These are phyloP conservation scores for Penicillium sp. DNA, from an alignment of 2,329 filamentous ascomycete species.

Conservation along the genomic window DNA sequence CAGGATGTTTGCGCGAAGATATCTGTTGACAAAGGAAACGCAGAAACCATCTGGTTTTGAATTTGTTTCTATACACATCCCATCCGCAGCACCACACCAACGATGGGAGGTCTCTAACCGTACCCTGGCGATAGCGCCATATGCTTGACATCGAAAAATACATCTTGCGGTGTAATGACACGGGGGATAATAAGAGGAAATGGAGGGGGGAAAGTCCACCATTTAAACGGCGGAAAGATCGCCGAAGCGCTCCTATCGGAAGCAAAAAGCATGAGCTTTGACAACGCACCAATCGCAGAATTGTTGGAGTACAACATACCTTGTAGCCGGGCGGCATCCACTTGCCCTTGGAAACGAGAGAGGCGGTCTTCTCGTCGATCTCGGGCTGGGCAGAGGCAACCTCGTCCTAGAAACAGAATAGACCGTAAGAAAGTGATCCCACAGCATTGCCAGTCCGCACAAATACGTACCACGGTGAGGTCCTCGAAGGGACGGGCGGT, in stretches of 20 bases:
- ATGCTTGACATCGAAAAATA: conserved; percentile 32
- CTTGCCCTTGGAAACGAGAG: conserved; percentile 96
- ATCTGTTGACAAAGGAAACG: conserved; percentile 9
- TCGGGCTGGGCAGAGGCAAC: conserved; percentile 91
- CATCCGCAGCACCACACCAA: conserved; percentile 35
- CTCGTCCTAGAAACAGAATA: conserved; percentile 69
- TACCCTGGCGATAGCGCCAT: conserved; percentile 22
- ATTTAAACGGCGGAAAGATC: conserved; percentile 91
- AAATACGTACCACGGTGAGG: conserved; percentile 81
- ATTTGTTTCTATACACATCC: conserved; percentile 45
- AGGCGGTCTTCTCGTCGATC: conserved; percentile 93
- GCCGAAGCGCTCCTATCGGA: conserved; percentile 90
- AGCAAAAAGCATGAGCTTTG: conserved; percentile 21
- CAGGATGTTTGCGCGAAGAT: background rate
- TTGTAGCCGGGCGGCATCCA: conserved; percentile 99
- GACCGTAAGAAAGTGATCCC: conserved; percentile 16
- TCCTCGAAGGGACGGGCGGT: conserved; percentile 93
- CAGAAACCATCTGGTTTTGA: conserved; percentile 37
- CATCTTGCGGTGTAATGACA: conserved; percentile 32
- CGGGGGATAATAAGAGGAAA: conserved; percentile 35
- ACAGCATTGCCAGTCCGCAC: background rate
- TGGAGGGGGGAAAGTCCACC: conserved; percentile 23
- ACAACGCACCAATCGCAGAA: background rate
- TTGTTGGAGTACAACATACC: conserved; percentile 57
- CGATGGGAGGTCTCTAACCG: conserved; percentile 23